Evolutionary conservation across 805 yeast genomes (phyloP).

Genomic region (Limtongozyma cylindracea): DNA sequence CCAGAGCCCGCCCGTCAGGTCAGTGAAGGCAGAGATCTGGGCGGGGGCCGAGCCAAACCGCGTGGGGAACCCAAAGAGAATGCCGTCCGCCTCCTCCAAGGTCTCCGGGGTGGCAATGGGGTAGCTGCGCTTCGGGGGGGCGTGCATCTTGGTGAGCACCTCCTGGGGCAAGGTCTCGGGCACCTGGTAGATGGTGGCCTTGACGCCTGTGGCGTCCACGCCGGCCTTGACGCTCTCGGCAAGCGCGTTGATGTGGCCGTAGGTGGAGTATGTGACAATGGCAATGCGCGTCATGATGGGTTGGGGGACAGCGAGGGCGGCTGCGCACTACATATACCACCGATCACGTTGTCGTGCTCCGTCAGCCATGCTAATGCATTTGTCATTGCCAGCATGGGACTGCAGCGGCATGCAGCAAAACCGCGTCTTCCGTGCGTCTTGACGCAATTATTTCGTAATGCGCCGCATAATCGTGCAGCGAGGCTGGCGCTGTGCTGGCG

Average conservation of each 20-base stretch:
- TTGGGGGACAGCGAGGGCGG: no score
- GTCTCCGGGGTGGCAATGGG: slow-evolving; percentile 40
- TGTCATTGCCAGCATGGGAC: no score
- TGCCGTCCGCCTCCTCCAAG: slow-evolving; percentile 46
- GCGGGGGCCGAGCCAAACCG: slow-evolving; percentile 67
- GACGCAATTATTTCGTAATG: no score
- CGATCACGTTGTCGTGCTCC: no score
- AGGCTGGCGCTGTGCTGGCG: no score
- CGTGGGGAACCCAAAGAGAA: slow-evolving; percentile 69
- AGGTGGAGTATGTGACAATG: slow-evolving; percentile 36
- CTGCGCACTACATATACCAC: no score
- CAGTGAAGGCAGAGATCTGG: slow-evolving; percentile 58
- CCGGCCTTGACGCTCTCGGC: slow-evolving; percentile 51
- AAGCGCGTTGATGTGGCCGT: slow-evolving; percentile 47
- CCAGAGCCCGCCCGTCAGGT: slow-evolving; percentile 62
- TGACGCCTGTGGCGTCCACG: slow-evolving; percentile 35
- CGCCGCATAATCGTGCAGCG: no score
- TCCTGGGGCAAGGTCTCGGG: slow-evolving; percentile 48
- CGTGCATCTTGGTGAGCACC: slow-evolving; percentile 27
- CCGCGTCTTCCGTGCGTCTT: no score
- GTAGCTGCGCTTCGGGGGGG: slow-evolving; percentile 17
- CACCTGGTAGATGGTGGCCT: slow-evolving; percentile 27
- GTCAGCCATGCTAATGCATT: no score
- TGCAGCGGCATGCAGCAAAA: no score
- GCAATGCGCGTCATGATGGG: slow-evolving; percentile 5